Evolutionary conservation across 1,284 basidiomycete species (phyloP).

Genomic region (Sutorius eximius): DNA sequence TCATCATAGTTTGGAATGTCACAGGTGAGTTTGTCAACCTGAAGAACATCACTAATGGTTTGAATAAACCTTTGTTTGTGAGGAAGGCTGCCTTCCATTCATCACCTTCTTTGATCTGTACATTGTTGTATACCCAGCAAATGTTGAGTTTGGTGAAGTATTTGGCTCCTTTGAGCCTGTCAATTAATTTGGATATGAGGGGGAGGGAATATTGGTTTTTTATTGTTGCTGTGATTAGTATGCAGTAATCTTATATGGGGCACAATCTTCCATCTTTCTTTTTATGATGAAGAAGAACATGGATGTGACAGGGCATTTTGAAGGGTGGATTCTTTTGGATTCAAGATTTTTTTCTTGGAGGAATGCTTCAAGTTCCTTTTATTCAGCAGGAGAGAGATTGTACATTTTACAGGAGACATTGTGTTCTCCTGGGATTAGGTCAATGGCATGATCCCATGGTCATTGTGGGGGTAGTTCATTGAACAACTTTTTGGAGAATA

Average conservation of each 20-base stretch:
- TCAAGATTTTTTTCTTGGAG: background rate
- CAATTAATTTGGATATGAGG: background rate
- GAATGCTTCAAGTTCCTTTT: background rate
- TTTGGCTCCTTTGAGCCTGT: background rate
- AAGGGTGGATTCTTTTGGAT: fast-evolving
- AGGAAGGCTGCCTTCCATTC: background rate
- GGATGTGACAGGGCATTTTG: background rate
- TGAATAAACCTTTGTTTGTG: background rate
- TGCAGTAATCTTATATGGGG: background rate
- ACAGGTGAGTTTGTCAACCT: background rate
- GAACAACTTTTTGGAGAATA: no score
- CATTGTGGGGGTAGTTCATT: no score
- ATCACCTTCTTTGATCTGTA: background rate
- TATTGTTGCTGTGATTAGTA: background rate
- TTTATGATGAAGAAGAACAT: background rate
- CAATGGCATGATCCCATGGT: no score
- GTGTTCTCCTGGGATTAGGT: no score
- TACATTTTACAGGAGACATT: background rate
- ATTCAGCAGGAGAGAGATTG: fast-evolving
- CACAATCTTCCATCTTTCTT: background rate
- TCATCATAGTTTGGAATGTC: background rate
- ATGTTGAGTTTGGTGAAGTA: background rate
- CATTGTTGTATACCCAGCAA: background rate
- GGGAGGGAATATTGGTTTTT: background rate
- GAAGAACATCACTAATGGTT: background rate